Percentiles rank a stretch among this genome's conserved stretches.
Evolutionary conservation across 768 basidiomycete genomes (phyloP).

Genomic region (Russula olivacea): DNA sequence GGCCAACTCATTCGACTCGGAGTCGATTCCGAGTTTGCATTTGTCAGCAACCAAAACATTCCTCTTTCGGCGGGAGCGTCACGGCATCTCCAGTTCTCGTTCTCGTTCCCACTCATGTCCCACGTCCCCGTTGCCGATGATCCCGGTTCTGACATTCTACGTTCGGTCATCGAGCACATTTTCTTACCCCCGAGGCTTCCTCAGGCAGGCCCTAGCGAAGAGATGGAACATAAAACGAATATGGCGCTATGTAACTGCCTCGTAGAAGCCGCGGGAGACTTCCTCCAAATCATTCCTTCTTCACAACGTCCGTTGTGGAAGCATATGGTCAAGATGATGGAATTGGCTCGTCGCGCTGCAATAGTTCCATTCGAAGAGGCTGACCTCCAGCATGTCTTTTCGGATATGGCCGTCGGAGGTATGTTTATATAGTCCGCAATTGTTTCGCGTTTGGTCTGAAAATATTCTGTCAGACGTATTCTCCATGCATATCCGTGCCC

Average conservation of each 20-base stretch:
- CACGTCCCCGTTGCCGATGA: neutral
- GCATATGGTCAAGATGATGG: conserved; percentile 6
- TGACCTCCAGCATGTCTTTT: neutral
- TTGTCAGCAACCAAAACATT: too few species aligned
- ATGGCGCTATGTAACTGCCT: conserved; percentile 5
- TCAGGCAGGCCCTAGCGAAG: neutral
- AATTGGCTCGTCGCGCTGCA: neutral
- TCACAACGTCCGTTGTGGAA: neutral
- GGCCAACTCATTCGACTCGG: too few species aligned
- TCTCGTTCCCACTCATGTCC: neutral
- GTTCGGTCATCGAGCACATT: conserved; percentile 3
- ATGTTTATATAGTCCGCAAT: neutral
- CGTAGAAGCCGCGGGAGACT: neutral
- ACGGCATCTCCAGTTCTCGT: too few species aligned
- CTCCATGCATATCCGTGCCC: conserved; percentile 37
- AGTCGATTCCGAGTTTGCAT: too few species aligned
- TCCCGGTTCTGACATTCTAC: neutral
- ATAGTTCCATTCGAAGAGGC: neutral
- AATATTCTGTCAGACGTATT: conserved; percentile 33
- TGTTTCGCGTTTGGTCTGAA: neutral
- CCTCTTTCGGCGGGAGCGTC: too few species aligned
- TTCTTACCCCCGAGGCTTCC: conserved; percentile 18
- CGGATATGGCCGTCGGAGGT: conserved; percentile 11
- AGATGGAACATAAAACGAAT: neutral
- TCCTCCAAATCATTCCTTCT: neutral